A percentile compares a stretch with the other conserved stretches of the same genome.
phyloP scores from a whole-genome alignment of 108 stramenopile species.

The Skeletonema potamos region DNA sequence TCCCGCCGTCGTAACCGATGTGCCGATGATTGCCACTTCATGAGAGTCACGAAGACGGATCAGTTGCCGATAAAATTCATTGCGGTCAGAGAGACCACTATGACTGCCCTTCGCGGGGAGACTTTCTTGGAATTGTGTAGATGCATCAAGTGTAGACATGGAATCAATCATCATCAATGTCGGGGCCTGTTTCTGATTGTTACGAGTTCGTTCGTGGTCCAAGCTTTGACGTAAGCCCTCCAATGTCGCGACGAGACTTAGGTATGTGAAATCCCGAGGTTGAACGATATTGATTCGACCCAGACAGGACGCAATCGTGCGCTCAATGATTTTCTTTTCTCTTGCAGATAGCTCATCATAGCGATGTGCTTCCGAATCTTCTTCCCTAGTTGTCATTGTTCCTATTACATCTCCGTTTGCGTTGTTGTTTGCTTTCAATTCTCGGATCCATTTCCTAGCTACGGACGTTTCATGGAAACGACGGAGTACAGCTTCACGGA shows the following conservation, averaged over 20 bases:
- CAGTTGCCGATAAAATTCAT: conserved; percentile 49
- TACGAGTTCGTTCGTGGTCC: conserved; percentile 17
- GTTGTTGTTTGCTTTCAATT: neutral
- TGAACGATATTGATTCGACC: conserved; percentile 46
- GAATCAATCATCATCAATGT: conserved; percentile 47
- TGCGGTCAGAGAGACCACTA: conserved; percentile 43
- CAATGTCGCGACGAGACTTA: conserved; percentile 45
- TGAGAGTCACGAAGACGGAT: conserved; percentile 38
- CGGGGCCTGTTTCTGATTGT: conserved; percentile 3
- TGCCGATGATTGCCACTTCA: conserved; percentile 35
- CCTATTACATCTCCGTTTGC: neutral
- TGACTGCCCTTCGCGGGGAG: conserved; percentile 11
- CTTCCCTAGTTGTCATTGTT: neutral
- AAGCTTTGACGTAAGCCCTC: conserved; percentile 36
- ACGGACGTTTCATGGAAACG: conserved; percentile 43
- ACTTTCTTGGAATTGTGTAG: conserved; percentile 41
- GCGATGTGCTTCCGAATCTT: neutral
- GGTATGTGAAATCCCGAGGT: conserved; percentile 49
- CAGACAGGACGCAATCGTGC: conserved; percentile 32
- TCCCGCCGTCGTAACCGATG: conserved; percentile 1
- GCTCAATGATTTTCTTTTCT: conserved; percentile 38
- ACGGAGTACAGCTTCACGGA: conserved; percentile 45
- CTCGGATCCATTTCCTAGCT: conserved; percentile 35
- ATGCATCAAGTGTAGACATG: conserved; percentile 36
- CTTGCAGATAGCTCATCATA: neutral